Conservation (phyloP, 805 yeast genomes). For the Saccharomycopsis capsularis region DNA sequence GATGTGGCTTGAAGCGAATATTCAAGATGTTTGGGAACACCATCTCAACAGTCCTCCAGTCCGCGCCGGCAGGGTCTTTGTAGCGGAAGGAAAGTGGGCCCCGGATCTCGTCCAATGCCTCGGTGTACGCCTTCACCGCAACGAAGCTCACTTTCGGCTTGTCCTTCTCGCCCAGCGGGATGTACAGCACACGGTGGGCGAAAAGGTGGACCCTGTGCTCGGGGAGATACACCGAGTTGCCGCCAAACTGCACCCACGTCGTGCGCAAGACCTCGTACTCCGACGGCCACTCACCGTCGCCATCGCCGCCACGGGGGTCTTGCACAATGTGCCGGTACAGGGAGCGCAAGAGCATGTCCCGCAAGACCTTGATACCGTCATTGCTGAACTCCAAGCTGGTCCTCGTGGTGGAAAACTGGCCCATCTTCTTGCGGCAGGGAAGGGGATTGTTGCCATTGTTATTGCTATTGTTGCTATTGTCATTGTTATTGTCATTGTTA, state of each 20-base stretch:
- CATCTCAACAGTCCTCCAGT: neutral
- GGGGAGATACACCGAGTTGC: conserved; percentile 33
- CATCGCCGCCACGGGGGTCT: neutral
- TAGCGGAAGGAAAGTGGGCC: neutral
- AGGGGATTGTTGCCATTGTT: neutral
- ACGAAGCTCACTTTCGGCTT: conserved; percentile 28
- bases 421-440: neutral
- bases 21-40: conserved; percentile 29
- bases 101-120: neutral
- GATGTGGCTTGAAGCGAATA: conserved; percentile 27
- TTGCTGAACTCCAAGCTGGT: neutral
- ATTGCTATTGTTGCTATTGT: too few species aligned
- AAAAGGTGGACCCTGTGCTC: conserved; percentile 33
- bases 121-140: conserved; percentile 26
- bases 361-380: neutral
- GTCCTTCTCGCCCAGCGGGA: conserved; percentile 26
- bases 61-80: neutral
- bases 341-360: neutral
- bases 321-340: neutral
- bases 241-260: conserved; percentile 31
- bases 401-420: neutral
- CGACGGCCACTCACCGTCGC: neutral
- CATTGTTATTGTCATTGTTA: too few species aligned
- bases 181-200: conserved; percentile 30
- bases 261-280: neutral